Conservation (phyloP, 1,139 yeast species). For the Yamadazyma sp. region DNA sequence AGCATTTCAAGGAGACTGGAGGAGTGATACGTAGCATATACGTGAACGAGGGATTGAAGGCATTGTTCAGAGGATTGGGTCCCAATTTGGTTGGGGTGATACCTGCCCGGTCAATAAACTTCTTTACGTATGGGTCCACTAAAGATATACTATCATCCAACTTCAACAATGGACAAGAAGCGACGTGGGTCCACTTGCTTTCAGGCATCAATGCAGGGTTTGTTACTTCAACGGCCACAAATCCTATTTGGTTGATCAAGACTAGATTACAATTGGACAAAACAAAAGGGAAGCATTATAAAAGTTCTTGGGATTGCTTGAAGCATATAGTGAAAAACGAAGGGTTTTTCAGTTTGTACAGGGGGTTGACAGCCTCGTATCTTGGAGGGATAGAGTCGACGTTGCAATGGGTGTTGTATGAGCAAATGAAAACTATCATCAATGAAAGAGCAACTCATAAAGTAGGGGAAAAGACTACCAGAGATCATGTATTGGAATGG, state of each 20-base stretch:
- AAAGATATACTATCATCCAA: slow-evolving; percentile 68
- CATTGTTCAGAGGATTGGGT: slow-evolving; percentile 91
- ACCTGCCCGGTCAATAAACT: slow-evolving; percentile 96
- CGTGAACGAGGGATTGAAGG: slow-evolving; percentile 74
- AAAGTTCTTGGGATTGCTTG: slow-evolving; percentile 84
- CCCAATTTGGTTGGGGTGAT: slow-evolving; percentile 98
- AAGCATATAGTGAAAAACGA: slow-evolving; percentile 69
- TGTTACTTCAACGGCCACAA: slow-evolving; percentile 96
- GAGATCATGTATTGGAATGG: slow-evolving; percentile 83
- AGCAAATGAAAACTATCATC: slow-evolving; percentile 83
- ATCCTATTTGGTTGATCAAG: slow-evolving; percentile 98
- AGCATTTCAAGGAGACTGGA: slow-evolving; percentile 83
- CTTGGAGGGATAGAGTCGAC: slow-evolving; percentile 93
- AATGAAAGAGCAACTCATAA: slow-evolving; percentile 54
- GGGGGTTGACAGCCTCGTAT: slow-evolving; percentile 91
- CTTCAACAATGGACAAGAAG: slow-evolving; percentile 73
- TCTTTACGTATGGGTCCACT: slow-evolving; percentile 92
- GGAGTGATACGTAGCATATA: slow-evolving; percentile 70
- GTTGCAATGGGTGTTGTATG: slow-evolving; percentile 94
- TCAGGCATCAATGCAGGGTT: slow-evolving; percentile 95
- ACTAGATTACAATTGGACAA: slow-evolving; percentile 92
- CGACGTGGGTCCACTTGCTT: slow-evolving; percentile 80
- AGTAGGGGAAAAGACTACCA: slow-evolving; percentile 46
- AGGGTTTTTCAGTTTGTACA: slow-evolving; percentile 78
- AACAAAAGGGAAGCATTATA: slow-evolving; percentile 62